Conservation (phyloP, 495 filamentous ascomycete genomes). For the Hypoxylon lienhwacheense region DNA sequence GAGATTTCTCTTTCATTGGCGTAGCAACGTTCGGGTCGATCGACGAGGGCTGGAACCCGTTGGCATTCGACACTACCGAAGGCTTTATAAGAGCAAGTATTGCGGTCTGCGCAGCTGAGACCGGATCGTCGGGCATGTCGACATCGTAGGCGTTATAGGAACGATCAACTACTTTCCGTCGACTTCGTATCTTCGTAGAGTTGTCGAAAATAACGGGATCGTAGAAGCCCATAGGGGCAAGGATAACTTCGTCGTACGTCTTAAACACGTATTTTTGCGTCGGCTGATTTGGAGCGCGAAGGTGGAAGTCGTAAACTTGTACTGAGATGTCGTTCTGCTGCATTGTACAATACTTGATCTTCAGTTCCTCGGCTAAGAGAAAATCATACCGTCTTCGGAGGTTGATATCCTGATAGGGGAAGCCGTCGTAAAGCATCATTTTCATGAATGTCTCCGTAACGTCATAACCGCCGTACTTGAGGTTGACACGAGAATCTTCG, state of each 20-base stretch:
- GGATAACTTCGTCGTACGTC: constrained; percentile 88
- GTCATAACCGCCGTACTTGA: constrained; percentile 91
- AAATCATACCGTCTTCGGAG: constrained; percentile 89
- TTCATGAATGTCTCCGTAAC: constrained; percentile 93
- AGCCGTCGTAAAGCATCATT: constrained; percentile 95
- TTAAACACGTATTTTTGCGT: constrained; percentile 92
- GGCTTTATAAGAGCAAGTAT: constrained; percentile 72
- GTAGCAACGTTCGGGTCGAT: constrained; percentile 47
- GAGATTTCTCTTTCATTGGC: constrained; percentile 56
- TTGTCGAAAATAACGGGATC: constrained; percentile 85
- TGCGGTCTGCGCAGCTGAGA: constrained; percentile 79
- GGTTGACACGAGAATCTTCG: constrained; percentile 85
- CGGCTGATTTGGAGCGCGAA: constrained; percentile 82
- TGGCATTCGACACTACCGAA: constrained; percentile 46
- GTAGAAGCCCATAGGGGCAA: constrained; percentile 89
- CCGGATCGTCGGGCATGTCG: constrained; percentile 82
- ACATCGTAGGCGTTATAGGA: constrained; percentile 91
- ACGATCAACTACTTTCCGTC: constrained; percentile 75
- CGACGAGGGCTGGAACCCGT: constrained; percentile 41
- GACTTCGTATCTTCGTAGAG: constrained; percentile 70
- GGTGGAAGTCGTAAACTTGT: constrained; percentile 80
- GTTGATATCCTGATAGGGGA: constrained; percentile 93
- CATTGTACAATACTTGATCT: constrained; percentile 85
- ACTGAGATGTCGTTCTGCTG: constrained; percentile 80
- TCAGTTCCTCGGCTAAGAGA: constrained; percentile 89